A percentile compares a stretch with the other conserved stretches of the same genome.
These are phyloP conservation scores for Isabelozyma gotoi DNA, from an alignment of 805 yeast species.

Conservation along the genomic window DNA sequence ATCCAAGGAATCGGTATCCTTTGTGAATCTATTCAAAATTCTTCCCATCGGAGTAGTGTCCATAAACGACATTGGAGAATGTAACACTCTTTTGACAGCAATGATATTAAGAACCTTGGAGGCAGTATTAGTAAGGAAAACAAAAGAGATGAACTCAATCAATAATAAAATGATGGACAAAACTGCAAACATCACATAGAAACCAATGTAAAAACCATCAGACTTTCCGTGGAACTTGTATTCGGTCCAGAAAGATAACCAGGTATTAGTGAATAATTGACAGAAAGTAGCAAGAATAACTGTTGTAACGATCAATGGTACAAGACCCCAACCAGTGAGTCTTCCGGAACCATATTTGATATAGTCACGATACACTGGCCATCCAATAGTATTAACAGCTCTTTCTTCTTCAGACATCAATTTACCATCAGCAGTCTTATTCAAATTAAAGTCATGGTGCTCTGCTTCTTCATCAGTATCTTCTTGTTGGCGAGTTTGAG, in stretches of 20 bases:
- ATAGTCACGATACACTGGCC: slow-evolving; percentile 51
- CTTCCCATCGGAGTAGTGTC: slow-evolving; percentile 90
- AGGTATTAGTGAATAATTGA: slow-evolving; percentile 61
- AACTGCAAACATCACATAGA: slow-evolving; percentile 63
- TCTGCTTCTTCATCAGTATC: slow-evolving; percentile 32
- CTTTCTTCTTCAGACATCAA: slow-evolving; percentile 51
- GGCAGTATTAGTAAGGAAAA: slow-evolving; percentile 51
- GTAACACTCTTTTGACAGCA: slow-evolving; percentile 61
- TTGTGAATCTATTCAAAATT: slow-evolving; percentile 80
- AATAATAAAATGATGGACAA: slow-evolving; percentile 45
- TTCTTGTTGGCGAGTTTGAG: slow-evolving; percentile 3
- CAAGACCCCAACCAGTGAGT: slow-evolving; percentile 24
- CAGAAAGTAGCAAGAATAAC: slow-evolving; percentile 46
- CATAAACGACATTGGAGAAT: slow-evolving; percentile 79
- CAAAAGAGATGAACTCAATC: slow-evolving; percentile 45
- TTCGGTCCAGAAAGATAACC: slow-evolving; percentile 83
- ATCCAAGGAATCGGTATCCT: slow-evolving; percentile 82
- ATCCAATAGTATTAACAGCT: slow-evolving; percentile 55
- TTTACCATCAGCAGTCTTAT: slow-evolving; percentile 20
- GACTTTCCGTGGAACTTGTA: slow-evolving; percentile 47
- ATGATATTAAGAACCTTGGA: slow-evolving; percentile 57
- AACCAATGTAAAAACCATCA: slow-evolving; percentile 67
- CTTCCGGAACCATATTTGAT: slow-evolving; percentile 55
- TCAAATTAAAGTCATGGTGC: slow-evolving; percentile 26
- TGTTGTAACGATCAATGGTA: slow-evolving; percentile 17